Percentiles rank a stretch among this genome's conserved stretches.
Evolutionary conservation across 163 green algal genomes (phyloP).

Genomic region (Chlorella variabilis): DNA sequence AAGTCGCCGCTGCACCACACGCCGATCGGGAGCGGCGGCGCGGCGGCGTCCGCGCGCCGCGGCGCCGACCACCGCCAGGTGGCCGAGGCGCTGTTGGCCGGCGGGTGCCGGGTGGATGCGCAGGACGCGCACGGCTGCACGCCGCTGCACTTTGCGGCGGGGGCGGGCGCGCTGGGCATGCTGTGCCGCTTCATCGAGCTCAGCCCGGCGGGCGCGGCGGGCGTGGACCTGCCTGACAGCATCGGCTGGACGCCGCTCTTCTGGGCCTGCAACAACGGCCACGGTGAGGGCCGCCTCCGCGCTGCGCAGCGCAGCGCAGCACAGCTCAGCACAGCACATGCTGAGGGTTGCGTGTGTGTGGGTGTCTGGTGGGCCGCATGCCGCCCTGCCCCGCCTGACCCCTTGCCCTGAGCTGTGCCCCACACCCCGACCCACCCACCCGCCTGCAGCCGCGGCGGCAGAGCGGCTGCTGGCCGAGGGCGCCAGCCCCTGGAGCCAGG

Average conservation of each 20-base stretch:
- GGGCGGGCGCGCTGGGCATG: conserved; percentile 16
- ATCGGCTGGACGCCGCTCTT: conserved; percentile 56
- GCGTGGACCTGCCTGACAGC: conserved; percentile 34
- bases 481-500: conserved; percentile 54
- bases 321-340: no score
- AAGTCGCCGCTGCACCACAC: conserved; percentile 39
- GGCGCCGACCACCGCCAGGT: conserved; percentile 21
- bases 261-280: conserved; percentile 57
- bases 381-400: no score
- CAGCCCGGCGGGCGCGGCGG: not conserved
- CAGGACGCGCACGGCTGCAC: conserved; percentile 41
- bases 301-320: no score
- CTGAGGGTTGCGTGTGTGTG: no score
- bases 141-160: conserved; percentile 32
- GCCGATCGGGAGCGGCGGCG: conserved; percentile 14
- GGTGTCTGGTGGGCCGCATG: no score
- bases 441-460: conserved; percentile 44
- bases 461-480: conserved; percentile 56
- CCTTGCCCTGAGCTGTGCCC: conserved; percentile 9
- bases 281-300: conserved; percentile 34
- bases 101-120: conserved; percentile 25
- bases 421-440: no score
- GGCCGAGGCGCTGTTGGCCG: conserved; percentile 33
- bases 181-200: conserved; percentile 37
- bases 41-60: conserved; percentile 4